phyloP scores from a whole-genome alignment of 176 grass and related monocot genomes.

The Eragrostis curvula region DNA sequence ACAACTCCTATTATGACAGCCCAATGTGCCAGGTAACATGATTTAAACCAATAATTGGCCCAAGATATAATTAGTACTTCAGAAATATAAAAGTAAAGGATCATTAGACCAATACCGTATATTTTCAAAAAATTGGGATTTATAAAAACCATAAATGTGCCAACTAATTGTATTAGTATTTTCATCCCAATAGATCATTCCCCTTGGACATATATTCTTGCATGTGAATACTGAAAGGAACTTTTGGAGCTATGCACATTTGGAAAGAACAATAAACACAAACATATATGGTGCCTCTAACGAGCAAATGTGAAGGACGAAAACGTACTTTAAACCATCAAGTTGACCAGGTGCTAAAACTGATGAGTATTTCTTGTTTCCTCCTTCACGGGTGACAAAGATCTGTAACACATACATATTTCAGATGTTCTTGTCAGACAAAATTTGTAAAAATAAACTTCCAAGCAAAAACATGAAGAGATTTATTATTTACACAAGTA shows the following conservation, averaged over 20 bases:
- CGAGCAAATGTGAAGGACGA: constrained; percentile 29
- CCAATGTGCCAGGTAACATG: neutral
- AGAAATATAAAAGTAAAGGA: constrained; percentile 21
- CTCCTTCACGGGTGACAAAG: constrained; percentile 84
- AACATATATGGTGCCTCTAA: neutral
- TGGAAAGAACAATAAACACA: neutral
- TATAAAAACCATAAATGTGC: neutral
- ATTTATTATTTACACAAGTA: neutral
- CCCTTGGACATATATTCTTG: constrained; percentile 23
- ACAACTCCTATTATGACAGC: neutral
- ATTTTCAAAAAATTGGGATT: neutral
- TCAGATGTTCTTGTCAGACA: neutral
- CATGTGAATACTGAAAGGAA: neutral
- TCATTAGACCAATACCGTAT: neutral
- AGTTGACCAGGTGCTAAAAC: constrained; percentile 88
- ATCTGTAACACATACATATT: constrained; percentile 57
- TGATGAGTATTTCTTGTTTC: constrained; percentile 83
- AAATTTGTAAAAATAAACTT: neutral
- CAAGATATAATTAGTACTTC: neutral
- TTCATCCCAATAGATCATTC: neutral
- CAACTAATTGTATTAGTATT: neutral
- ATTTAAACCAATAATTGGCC: neutral
- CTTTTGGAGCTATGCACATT: constrained; percentile 2
- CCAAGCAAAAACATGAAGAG: constrained; percentile 1
- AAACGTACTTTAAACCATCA: constrained; percentile 77